Conservation (phyloP, 2,329 filamentous ascomycete species). For the Botrytis galanthina region DNA sequence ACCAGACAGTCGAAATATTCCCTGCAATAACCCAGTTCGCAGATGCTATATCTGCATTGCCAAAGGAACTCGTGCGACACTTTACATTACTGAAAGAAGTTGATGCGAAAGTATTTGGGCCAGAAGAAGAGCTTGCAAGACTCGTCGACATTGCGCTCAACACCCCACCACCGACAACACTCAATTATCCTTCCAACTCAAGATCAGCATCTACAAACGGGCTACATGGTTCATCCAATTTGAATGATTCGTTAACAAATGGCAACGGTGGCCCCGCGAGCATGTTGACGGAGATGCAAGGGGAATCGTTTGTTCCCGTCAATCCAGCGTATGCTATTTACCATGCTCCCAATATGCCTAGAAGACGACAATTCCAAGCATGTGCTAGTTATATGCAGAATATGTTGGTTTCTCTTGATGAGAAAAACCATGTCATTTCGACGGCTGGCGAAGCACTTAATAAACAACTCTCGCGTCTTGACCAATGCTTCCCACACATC, state of each 20-base stretch:
- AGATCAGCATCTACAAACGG: conserved; percentile 34
- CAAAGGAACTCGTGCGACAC: conserved; percentile 91
- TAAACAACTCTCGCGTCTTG: conserved; percentile 79
- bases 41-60: conserved; percentile 86
- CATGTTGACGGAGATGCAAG: conserved; percentile 22
- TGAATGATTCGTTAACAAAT: conserved; percentile 37
- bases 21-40: conserved; percentile 74
- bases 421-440: conserved; percentile 95
- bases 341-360: conserved; percentile 58
- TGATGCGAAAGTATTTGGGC: conserved; percentile 90
- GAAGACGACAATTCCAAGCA: conserved; percentile 73
- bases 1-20: conserved; percentile 64
- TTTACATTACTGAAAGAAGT: conserved; percentile 97
- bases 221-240: conserved; percentile 28
- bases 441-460: conserved; percentile 88
- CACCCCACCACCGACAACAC: conserved; percentile 45
- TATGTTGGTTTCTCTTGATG: conserved; percentile 86
- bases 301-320: conserved; percentile 24
- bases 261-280: conserved; percentile 32
- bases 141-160: conserved; percentile 65
- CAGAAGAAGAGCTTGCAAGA: conserved; percentile 77
- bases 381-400: conserved; percentile 76
- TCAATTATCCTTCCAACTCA: conserved; percentile 32
- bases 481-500: conserved; percentile 83
- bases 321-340: conserved; percentile 47